A percentile compares a stretch with the other conserved stretches of the same genome.
These are phyloP conservation scores for Aspergillus baeticus DNA, from an alignment of 495 filamentous ascomycete species.

Conservation along the genomic window DNA sequence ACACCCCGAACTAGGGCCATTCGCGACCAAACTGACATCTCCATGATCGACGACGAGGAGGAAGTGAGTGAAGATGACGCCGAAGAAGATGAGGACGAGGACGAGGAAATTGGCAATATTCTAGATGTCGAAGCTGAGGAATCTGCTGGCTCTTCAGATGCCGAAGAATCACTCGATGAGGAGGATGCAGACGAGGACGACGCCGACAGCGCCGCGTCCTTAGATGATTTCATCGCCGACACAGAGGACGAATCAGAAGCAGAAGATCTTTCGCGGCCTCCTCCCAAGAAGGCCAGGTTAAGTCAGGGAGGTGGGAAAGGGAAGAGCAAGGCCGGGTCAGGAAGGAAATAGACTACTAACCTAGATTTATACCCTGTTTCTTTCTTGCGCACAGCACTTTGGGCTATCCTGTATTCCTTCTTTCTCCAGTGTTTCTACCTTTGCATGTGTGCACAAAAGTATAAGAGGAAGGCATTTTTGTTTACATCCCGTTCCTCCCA, in stretches of 20 bases:
- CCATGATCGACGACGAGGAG: slow-evolving; percentile 41
- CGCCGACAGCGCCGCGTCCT: slow-evolving; percentile 40
- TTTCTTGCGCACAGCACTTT: slow-evolving; percentile 10
- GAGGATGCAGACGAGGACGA: slow-evolving; percentile 44
- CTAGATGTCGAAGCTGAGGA: slow-evolving; percentile 48
- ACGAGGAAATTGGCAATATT: slow-evolving; percentile 40
- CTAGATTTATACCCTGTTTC: slow-evolving; percentile 23
- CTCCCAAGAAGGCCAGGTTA: slow-evolving; percentile 40
- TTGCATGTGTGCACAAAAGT: slow-evolving; percentile 12
- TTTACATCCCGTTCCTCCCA: neutral
- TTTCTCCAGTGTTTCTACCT: neutral
- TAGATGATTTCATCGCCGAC: slow-evolving; percentile 48
- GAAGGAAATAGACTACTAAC: slow-evolving; percentile 28
- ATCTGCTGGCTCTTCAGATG: slow-evolving; percentile 47
- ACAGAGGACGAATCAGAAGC: slow-evolving; percentile 40
- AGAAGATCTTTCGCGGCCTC: slow-evolving; percentile 27
- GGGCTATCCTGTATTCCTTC: neutral
- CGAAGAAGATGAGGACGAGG: slow-evolving; percentile 38
- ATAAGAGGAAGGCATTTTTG: slow-evolving; percentile 10
- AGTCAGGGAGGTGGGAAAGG: slow-evolving; percentile 23
- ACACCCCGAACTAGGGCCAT: slow-evolving; percentile 42
- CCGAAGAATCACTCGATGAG: slow-evolving; percentile 45
- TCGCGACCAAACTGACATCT: slow-evolving; percentile 43
- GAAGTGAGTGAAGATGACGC: slow-evolving; percentile 37
- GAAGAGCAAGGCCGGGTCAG: slow-evolving; percentile 31